Percentiles rank a stretch among this genome's conserved stretches.
These are phyloP conservation scores for Colletotrichum limetticola DNA, from an alignment of 2,329 filamentous ascomycete genomes.

Conservation along the genomic window DNA sequence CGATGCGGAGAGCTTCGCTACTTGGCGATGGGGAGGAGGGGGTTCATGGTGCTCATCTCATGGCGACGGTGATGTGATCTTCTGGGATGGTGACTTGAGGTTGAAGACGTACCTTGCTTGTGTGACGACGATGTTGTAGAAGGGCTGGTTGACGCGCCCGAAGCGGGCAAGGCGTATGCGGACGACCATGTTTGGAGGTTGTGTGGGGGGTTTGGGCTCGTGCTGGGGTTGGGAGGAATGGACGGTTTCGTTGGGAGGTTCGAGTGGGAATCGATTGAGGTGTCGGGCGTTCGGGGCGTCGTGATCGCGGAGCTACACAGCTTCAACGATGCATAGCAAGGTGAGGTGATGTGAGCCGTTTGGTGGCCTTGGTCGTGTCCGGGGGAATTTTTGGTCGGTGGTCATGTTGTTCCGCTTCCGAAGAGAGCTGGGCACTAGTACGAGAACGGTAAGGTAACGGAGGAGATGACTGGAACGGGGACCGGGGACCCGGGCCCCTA, in stretches of 20 bases:
- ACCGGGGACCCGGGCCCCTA: too few species aligned
- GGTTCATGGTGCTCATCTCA: not conserved
- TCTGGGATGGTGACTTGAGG: not conserved
- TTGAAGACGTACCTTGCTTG: constrained; percentile 78
- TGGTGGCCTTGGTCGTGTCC: not conserved
- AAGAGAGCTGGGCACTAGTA: too few species aligned
- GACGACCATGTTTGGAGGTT: constrained; percentile 76
- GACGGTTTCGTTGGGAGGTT: not conserved
- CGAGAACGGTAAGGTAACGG: too few species aligned
- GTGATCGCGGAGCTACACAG: constrained; percentile 1
- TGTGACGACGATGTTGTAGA: constrained; percentile 97
- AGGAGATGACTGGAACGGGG: too few species aligned
- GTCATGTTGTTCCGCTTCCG: not conserved
- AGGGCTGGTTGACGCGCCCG: constrained; percentile 85
- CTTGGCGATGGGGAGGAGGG: not conserved
- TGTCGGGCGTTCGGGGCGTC: not conserved
- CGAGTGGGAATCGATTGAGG: not conserved
- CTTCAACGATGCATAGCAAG: not conserved
- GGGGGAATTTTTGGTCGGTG: constrained; percentile 30
- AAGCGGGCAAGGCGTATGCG: constrained; percentile 95
- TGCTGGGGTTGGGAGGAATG: fast-evolving
- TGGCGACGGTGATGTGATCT: not conserved
- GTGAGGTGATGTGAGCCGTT: not conserved
- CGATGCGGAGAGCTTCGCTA: too few species aligned
- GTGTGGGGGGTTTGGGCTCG: not conserved